Base-by-base conservation (phyloP, 179 eudicot genomes). In the Patellifolia procumbens region DNA sequence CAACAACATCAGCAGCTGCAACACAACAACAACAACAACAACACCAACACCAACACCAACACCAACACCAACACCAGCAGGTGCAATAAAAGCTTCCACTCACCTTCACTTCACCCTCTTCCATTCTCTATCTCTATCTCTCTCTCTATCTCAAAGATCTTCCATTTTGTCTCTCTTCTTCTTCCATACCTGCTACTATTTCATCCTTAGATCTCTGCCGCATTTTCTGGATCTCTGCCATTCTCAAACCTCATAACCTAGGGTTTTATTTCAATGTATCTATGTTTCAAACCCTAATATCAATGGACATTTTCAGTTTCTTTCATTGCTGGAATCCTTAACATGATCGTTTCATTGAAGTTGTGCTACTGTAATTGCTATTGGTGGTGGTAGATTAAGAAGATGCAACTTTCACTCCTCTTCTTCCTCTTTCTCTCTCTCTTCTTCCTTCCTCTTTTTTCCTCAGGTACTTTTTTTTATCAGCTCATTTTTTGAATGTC, bases 371-470 rank as follows among this genome's bases (percentile, higher is more conserved):
- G 52, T 49, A 6, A 35, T 12, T 77, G 48, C 16, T 28, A 51
- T 19, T 43, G 68, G 7, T 45, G 67, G 34, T 73, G 22, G 42
- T 29, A 37, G n/a, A n/a, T n/a, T n/a, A n/a, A 37, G 76, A 81
- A 72, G 64, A 81, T 81, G 84, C 84, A 59, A 37, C 63, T 74
- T 77, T 59, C 74, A 37, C 65, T 81, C 75, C 10, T 77, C 46
- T 48, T 73, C 26, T 55, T 78, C 20, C 75, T 81, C 22, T 0
- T 73, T 46, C 20, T 81, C 19, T 68, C 72, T 43, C n/a, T 77
- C 24, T 49, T 73, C 28, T 55, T n/a, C 66, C 59, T 81, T 26
- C n/a, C 56, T 61, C 46, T 48, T 49, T 28, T 62, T 74, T 73
- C 78, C 1, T 56, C 61, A 60, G 84, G 84, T 81, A 73, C 32